These are phyloP conservation scores for Rasamsonia emersonii DNA, from an alignment of 2,329 filamentous ascomycete species.

Conservation along the genomic window DNA sequence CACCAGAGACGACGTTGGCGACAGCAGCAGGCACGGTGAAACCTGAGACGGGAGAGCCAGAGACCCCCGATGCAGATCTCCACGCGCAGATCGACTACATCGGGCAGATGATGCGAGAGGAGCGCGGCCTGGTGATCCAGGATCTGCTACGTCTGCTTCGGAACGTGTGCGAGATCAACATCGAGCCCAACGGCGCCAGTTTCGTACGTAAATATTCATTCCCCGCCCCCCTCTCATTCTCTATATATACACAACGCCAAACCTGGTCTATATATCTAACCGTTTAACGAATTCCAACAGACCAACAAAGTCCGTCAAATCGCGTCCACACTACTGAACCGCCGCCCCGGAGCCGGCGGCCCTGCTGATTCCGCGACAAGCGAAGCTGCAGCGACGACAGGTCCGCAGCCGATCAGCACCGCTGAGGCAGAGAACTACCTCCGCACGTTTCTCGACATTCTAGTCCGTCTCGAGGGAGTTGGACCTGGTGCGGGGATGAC, in stretches of 20 bases:
- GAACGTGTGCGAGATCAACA: slow-evolving; percentile 73
- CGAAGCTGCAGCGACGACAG: slow-evolving; percentile 9
- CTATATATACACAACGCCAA: not conserved
- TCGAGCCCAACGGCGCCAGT: slow-evolving; percentile 63
- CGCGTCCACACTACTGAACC: slow-evolving; percentile 67
- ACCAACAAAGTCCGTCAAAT: slow-evolving; percentile 81
- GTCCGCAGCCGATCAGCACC: slow-evolving; percentile 21
- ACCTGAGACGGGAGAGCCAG: slow-evolving; percentile 12
- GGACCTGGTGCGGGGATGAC: slow-evolving; percentile 20
- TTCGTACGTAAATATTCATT: slow-evolving; percentile 50
- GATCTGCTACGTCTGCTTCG: slow-evolving; percentile 66
- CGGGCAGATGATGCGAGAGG: slow-evolving; percentile 58
- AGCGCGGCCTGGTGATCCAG: slow-evolving; percentile 73
- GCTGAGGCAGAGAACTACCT: slow-evolving; percentile 62
- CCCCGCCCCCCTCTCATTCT: slow-evolving; percentile 4
- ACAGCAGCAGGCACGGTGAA: slow-evolving; percentile 12
- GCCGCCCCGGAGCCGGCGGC: slow-evolving; percentile 36
- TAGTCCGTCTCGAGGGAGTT: slow-evolving; percentile 64
- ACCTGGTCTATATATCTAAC: slow-evolving; percentile 9
- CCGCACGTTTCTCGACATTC: slow-evolving; percentile 61
- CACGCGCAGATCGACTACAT: slow-evolving; percentile 41
- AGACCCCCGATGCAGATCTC: slow-evolving; percentile 20
- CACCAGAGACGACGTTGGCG: slow-evolving; percentile 10
- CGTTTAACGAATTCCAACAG: slow-evolving; percentile 26
- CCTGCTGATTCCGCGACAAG: slow-evolving; percentile 2